A percentile compares a stretch with the other conserved stretches of the same genome.
Evolutionary conservation across 2,329 filamentous ascomycete species (phyloP).

Genomic region (Didymella glomerata): DNA sequence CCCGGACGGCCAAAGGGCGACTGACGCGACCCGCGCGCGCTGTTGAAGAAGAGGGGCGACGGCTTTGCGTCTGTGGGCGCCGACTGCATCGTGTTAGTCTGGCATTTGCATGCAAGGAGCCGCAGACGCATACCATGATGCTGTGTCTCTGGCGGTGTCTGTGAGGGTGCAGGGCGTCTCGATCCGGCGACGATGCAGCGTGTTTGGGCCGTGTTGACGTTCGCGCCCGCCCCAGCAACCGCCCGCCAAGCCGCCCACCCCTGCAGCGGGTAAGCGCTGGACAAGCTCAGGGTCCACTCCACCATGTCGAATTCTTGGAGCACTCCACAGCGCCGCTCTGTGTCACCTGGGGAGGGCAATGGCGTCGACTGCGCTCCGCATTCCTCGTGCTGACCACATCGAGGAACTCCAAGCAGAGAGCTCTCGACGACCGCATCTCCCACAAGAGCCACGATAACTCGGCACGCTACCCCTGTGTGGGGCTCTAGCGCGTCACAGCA

Average conservation of each 20-base stretch:
- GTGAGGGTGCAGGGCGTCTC: constrained; percentile 8
- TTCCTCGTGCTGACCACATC: too few species aligned
- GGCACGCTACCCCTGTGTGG: constrained; percentile 30
- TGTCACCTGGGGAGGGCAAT: not conserved
- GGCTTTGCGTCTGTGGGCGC: constrained; percentile 52
- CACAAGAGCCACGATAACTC: not conserved
- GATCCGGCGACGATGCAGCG: constrained; percentile 19
- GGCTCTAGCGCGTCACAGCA: constrained; percentile 30
- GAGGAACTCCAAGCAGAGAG: too few species aligned
- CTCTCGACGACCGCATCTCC: too few species aligned
- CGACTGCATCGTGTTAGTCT: constrained; percentile 34
- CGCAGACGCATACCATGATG: constrained; percentile 20
- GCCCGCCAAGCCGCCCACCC: not conserved
- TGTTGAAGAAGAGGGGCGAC: constrained; percentile 56
- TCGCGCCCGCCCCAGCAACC: constrained; percentile 16
- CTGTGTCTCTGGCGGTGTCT: constrained; percentile 9
- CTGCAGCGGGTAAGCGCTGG: not conserved
- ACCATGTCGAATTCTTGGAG: not conserved
- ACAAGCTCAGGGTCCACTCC: constrained; percentile 12
- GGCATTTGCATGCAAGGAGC: not conserved
- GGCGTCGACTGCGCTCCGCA: not conserved
- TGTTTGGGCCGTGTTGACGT: constrained; percentile 29
- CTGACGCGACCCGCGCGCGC: constrained; percentile 45
- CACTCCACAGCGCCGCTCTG: not conserved
- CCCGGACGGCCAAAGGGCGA: constrained; percentile 57